Base-by-base conservation (phyloP, 805 yeast genomes). In the Pichia cephalocereana region DNA sequence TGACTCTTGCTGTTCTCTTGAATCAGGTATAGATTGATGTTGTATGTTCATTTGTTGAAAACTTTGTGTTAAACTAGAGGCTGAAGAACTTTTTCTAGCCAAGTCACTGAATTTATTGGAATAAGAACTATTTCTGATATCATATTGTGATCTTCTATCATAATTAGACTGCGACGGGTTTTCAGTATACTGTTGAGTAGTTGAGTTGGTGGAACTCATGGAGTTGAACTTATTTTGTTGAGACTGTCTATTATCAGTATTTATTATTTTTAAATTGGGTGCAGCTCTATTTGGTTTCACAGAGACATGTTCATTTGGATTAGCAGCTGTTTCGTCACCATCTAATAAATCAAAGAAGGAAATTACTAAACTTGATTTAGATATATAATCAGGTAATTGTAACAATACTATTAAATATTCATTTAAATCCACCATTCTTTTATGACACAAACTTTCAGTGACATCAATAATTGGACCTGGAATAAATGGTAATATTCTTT, bases 381-480 rank as follows among this genome's bases (percentile, higher is more conserved):
- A 78, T 31, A 93, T 85, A 57, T 89, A 82, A 14, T 70, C 67
- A 0, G 98, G 98, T 59, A 91, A 72, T 40, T 76, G 71, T 32
- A 87, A 74, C 52, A 91, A 65, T 38, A 76, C 70, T 43, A 71
- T 64, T 49, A 78, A 62, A 58, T 77, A 78, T 48, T 68, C 67
- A 59, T 78, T 81, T 51, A 78, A 67, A 58, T 77, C 79, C 49
- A 72, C 74, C 53, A 79, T 62, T 55, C 83, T 67, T 55, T 75
- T 70, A 54, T 75, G 77, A 46, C 79, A 74, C 45, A 78, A 68
- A 49, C 71, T 69, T 54, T 91, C 97, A 52, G 88, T 88, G 47
- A 93, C 96, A 58, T 84, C 86, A 38, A 95, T 83, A 43, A 91
- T 74, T 3, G 99, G 99, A 1, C 98, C 99, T 0, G 99, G 98